Conservation (phyloP, 2,329 filamentous ascomycete species). For the Microsporum canis region DNA sequence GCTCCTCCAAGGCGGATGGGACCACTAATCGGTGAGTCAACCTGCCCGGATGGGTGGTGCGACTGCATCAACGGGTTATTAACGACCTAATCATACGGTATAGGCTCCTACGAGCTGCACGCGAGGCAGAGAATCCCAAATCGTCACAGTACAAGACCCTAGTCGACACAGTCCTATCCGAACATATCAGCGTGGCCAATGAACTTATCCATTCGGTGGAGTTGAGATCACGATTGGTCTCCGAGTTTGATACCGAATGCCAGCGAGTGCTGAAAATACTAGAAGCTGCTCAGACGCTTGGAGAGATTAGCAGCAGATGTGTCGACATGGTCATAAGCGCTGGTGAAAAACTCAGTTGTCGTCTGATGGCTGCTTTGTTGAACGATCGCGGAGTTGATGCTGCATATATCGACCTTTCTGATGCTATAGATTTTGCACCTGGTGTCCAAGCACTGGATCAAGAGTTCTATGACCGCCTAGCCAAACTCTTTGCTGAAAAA, state of each 20-base stretch:
- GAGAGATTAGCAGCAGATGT: constrained; percentile 63
- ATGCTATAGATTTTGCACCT: constrained; percentile 57
- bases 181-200: constrained; percentile 66
- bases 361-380: constrained; percentile 76
- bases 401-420: constrained; percentile 80
- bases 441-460: constrained; percentile 49
- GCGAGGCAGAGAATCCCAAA: constrained; percentile 38
- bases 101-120: constrained; percentile 39
- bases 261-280: constrained; percentile 65
- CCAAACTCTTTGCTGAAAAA: constrained; percentile 50
- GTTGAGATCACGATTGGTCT: constrained; percentile 48
- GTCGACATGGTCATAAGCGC: constrained; percentile 87
- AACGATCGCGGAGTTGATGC: constrained; percentile 71
- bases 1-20: constrained; percentile 84
- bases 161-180: constrained; percentile 67
- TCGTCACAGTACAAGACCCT: constrained; percentile 56
- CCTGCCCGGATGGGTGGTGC: neutral
- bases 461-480: constrained; percentile 57
- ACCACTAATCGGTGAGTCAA: constrained; percentile 80
- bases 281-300: constrained; percentile 48
- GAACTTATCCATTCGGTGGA: constrained; percentile 47
- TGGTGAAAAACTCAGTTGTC: constrained; percentile 90
- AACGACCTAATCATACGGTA: neutral
- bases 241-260: constrained; percentile 67
- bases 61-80: neutral